Percentiles rank a stretch among this genome's conserved stretches.
phyloP scores from a whole-genome alignment of 106 monocot species.

The Dendrobium huoshanense region DNA sequence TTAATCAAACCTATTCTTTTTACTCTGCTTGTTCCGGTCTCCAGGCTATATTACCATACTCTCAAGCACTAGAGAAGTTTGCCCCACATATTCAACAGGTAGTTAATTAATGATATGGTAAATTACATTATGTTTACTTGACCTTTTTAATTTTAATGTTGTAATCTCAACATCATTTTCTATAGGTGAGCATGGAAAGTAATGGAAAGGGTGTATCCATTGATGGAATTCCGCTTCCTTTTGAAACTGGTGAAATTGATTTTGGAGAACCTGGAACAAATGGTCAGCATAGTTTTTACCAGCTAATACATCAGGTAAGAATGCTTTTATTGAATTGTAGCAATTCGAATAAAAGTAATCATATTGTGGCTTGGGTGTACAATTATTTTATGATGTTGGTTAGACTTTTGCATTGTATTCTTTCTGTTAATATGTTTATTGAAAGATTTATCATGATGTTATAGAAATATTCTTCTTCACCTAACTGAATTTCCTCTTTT shows the following conservation, averaged over 20 bases:
- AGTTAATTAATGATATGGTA: conserved; percentile 9
- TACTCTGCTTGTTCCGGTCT: conserved; percentile 2
- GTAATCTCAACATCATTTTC: conserved; percentile 10
- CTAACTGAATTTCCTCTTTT: neutral
- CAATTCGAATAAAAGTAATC: neutral
- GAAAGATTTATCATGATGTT: neutral
- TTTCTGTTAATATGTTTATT: neutral
- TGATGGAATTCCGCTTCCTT: conserved; percentile 85
- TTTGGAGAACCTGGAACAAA: conserved; percentile 99
- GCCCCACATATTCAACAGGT: conserved; percentile 99
- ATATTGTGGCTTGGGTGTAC: neutral
- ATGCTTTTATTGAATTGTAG: neutral
- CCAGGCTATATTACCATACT: conserved; percentile 90
- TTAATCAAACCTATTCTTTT: neutral
- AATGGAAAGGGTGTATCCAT: conserved; percentile 99
- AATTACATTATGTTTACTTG: neutral
- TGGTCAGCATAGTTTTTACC: conserved; percentile 98
- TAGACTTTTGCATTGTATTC: neutral
- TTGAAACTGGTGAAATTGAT: conserved; percentile 94
- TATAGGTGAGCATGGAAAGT: conserved; percentile 98
- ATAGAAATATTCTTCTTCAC: neutral
- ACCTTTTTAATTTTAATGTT: conserved; percentile 7
- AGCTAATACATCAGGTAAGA: conserved; percentile 92
- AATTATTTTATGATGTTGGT: neutral
- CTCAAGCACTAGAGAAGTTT: conserved; percentile 93